Evolutionary conservation across 805 yeast species (phyloP).

Genomic region (Kazachstania bromeliacearum): DNA sequence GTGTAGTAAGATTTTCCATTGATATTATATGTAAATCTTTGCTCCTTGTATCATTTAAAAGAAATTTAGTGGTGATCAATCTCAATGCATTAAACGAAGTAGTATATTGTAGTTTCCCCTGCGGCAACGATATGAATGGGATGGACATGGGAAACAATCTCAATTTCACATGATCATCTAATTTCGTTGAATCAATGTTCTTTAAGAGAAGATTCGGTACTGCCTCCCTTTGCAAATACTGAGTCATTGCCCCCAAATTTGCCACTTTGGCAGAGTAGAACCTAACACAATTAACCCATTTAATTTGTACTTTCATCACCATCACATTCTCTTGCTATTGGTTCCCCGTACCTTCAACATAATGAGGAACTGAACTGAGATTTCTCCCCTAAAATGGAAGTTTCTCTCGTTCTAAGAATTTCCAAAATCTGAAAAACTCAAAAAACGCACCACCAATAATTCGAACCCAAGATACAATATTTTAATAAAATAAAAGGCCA

Average conservation of each 20-base stretch:
- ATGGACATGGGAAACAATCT: conserved; percentile 46
- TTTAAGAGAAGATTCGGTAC: conserved; percentile 44
- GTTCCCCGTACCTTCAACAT: no score
- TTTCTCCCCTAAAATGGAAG: no score
- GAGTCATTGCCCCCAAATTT: conserved; percentile 44
- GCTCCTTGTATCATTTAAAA: conserved; percentile 37
- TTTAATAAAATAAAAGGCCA: no score
- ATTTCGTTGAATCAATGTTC: conserved; percentile 35
- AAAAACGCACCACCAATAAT: no score
- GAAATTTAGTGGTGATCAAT: conserved; percentile 43
- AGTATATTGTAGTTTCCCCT: conserved; percentile 47
- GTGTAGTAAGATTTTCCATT: conserved; percentile 21
- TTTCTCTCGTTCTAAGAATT: no score
- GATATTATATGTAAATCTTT: conserved; percentile 42
- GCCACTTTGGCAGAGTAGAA: conserved; percentile 9
- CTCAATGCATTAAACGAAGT: conserved; percentile 50
- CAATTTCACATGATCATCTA: conserved; percentile 41
- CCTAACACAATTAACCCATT: no score
- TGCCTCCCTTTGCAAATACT: conserved; percentile 34
- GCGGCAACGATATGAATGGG: conserved; percentile 45
- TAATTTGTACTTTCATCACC: no score
- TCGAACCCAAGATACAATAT: no score
- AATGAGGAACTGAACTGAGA: no score
- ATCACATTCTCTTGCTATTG: no score
- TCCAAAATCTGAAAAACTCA: no score